Evolutionary conservation across 2,329 filamentous ascomycete genomes (phyloP).

Genomic region (Penicillium brasilianum): DNA sequence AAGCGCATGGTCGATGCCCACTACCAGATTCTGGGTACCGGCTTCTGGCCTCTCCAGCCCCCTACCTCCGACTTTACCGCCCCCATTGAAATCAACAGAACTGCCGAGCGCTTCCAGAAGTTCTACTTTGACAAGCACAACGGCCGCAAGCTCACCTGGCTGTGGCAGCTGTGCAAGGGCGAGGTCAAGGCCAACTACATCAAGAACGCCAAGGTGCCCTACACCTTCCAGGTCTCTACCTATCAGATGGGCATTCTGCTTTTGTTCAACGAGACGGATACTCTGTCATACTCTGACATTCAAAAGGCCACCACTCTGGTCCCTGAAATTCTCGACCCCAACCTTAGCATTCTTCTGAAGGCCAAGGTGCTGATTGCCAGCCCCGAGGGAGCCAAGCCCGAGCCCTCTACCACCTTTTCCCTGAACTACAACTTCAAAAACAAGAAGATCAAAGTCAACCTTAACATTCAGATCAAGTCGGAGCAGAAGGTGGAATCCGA

Average conservation of each 20-base stretch:
- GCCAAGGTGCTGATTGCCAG: slow-evolving; percentile 82
- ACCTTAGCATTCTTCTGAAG: slow-evolving; percentile 84
- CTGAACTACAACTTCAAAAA: slow-evolving; percentile 96
- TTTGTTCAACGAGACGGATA: slow-evolving; percentile 91
- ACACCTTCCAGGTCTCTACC: slow-evolving; percentile 95
- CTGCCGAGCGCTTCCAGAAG: slow-evolving; percentile 84
- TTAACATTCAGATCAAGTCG: slow-evolving; percentile 92
- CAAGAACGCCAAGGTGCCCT: slow-evolving; percentile 86
- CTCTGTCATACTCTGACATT: slow-evolving; percentile 86
- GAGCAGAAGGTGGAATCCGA: slow-evolving; percentile 96
- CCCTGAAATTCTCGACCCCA: slow-evolving; percentile 83
- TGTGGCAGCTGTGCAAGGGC: slow-evolving; percentile 98
- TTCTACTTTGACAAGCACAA: slow-evolving; percentile 98
- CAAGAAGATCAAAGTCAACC: slow-evolving; percentile 97
- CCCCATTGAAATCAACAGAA: slow-evolving; percentile 80
- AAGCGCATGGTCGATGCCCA: slow-evolving; percentile 80
- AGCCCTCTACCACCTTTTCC: slow-evolving; percentile 76
- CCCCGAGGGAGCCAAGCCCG: slow-evolving; percentile 75
- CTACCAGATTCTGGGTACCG: slow-evolving; percentile 92
- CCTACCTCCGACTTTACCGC: slow-evolving; percentile 88
- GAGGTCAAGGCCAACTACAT: slow-evolving; percentile 94
- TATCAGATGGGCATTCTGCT: slow-evolving; percentile 97
- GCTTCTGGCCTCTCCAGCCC: slow-evolving; percentile 92
- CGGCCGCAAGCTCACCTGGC: slow-evolving; percentile 93
- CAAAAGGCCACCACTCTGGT: slow-evolving; percentile 78